phyloP scores from a whole-genome alignment of 768 basidiomycete species.

The Kockovaella imperatae region DNA sequence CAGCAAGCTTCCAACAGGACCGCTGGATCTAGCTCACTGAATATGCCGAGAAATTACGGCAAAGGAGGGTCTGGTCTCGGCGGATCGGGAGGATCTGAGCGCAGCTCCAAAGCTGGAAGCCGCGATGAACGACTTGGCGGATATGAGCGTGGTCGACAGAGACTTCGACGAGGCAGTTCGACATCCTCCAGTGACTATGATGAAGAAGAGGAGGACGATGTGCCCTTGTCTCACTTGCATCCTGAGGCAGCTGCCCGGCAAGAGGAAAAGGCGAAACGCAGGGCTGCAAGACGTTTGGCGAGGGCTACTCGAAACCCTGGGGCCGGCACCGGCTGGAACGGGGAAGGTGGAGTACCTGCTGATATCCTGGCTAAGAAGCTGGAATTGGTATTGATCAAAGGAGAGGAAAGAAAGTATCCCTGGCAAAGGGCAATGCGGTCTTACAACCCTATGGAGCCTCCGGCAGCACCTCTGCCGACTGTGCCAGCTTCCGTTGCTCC shows the following conservation, averaged over 20 bases:
- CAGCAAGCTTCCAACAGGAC: not conserved
- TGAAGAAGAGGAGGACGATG: slow-evolving; percentile 18
- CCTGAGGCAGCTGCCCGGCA: slow-evolving; percentile 32
- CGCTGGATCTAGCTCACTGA: not conserved
- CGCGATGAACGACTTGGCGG: slow-evolving; percentile 4
- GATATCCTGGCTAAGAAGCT: slow-evolving; percentile 17
- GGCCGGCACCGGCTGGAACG: slow-evolving; percentile 30
- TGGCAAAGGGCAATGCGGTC: too few species aligned
- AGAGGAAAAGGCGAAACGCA: slow-evolving; percentile 9
- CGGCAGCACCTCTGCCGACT: too few species aligned
- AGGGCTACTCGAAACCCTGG: slow-evolving; percentile 22
- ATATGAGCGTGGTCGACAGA: not conserved
- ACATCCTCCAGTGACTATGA: slow-evolving; percentile 3
- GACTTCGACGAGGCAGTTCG: not conserved
- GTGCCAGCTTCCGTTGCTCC: too few species aligned
- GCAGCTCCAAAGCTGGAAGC: slow-evolving; percentile 9
- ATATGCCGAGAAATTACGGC: too few species aligned
- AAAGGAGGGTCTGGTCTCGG: not conserved
- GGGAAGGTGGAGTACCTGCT: slow-evolving; percentile 40
- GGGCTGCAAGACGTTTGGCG: slow-evolving; percentile 1
- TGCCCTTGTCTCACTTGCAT: slow-evolving; percentile 35
- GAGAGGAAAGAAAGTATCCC: not conserved
- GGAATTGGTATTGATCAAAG: slow-evolving; percentile 7
- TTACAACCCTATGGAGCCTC: too few species aligned
- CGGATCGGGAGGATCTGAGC: not conserved